Base-by-base conservation (phyloP, 306 rosid species). In the Myrica gale region DNA sequence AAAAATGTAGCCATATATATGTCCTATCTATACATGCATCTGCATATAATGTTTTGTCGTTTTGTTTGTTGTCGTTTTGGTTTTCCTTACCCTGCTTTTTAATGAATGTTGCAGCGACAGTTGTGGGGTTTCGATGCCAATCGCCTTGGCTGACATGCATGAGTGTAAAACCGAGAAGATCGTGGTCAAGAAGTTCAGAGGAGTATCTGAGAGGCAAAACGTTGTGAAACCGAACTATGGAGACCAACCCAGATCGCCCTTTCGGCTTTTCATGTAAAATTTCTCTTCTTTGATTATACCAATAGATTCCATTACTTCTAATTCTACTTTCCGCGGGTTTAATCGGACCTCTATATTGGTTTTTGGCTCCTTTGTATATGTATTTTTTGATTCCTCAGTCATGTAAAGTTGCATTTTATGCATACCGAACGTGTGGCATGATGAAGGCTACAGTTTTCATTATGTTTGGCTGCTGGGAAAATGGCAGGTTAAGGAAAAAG, bases 71-170 rank as follows among this genome's bases (percentile, higher is more conserved):
- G 68, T 63, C 5, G 50, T 9, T 46, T 50, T 11, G 4, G 11
- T 73, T 72, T 68, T 50, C 37, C 52, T 56, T 9, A 10, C 50
- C 42, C 46, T 66, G 15, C 7, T 66, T 66, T 66, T 15, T 66
- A 19, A 45, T 67, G 63, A 53, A 37, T 75, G 9, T 69, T 65
- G 78, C 74, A 88, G 96, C 77, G 56, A 63, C 19, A 56, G 9
- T 6, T 85, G 93, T 57, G 91, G 84, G 8, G 52, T 74, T 2
- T 87, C 86, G 2, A 82, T 88, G 79, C 84, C 88, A 17, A 20
- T 85, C 75, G 80, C 87, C 11, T 73, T 88, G 85, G 82, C 82
- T 74, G 91, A 77, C 76, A 81, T 85, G 85, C 96, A 89, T 52
- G 82, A 77, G 46, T 87, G 91, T 75, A 85, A 85, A 13, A 15